phyloP scores from a whole-genome alignment of 1,284 basidiomycete species.

The Microbotryum violaceum region DNA sequence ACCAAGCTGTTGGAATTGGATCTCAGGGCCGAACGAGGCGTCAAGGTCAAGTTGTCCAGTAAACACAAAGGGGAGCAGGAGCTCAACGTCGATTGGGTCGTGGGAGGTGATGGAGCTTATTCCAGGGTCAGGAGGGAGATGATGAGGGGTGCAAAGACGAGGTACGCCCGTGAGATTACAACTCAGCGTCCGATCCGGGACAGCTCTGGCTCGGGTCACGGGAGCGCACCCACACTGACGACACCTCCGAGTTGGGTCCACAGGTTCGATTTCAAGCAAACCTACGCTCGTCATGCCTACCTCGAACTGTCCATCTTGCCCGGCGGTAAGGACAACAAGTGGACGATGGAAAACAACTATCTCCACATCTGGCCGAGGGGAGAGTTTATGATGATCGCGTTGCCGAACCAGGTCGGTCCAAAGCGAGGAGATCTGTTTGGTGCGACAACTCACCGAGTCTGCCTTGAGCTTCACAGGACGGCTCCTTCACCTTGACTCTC shows the following conservation, averaged over 20 bases:
- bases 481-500: constrained; percentile 66
- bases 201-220: background rate
- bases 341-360: constrained; percentile 84
- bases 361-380: constrained; percentile 98
- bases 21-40: constrained; percentile 11
- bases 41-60: constrained; percentile 11
- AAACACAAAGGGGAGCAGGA: constrained; percentile 32
- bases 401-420: constrained; percentile 78
- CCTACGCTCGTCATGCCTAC: constrained; percentile 92
- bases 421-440: no score
- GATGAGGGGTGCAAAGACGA: constrained; percentile 19
- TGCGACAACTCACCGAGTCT: background rate
- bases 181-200: background rate
- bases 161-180: constrained; percentile 2
- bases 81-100: constrained; percentile 66
- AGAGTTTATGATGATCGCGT: constrained; percentile 96
- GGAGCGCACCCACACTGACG: constrained; percentile 53
- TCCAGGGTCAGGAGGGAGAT: constrained; percentile 25
- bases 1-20: constrained; percentile 29
- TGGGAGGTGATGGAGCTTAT: constrained; percentile 49
- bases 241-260: constrained; percentile 68
- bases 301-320: constrained; percentile 86
- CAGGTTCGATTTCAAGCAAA: constrained; percentile 88
- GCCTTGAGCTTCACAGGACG: constrained; percentile 51
- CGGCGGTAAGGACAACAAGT: constrained; percentile 59